A percentile compares a stretch with the other conserved stretches of the same genome.
Conservation (phyloP, 768 basidiomycete species). For the Lactarius quietus region DNA sequence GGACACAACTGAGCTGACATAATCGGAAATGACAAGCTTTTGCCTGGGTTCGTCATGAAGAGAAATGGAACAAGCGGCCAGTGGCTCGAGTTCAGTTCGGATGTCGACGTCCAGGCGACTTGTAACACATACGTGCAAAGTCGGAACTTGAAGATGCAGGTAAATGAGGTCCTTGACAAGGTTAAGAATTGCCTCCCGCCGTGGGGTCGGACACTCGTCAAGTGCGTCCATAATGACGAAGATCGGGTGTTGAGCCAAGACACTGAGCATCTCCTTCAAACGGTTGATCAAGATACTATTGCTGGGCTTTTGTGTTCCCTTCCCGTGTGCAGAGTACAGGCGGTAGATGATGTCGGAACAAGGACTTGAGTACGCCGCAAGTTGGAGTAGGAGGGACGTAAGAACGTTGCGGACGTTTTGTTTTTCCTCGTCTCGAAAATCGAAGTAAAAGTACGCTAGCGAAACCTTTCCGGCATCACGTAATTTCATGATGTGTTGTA, state of each 20-base stretch:
- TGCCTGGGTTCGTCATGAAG: too few relatives aligned
- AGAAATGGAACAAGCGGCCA: too few relatives aligned
- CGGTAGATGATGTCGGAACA: background rate
- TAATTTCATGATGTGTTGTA: background rate
- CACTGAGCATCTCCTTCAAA: background rate
- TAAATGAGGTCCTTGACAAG: background rate
- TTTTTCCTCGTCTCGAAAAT: background rate
- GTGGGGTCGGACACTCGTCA: background rate
- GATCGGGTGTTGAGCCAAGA: background rate
- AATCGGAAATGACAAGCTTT: too few relatives aligned
- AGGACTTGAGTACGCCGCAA: background rate
- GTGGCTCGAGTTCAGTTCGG: too few relatives aligned
- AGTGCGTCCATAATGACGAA: background rate
- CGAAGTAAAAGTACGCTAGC: background rate
- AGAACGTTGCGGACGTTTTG: background rate
- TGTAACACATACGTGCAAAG: background rate
- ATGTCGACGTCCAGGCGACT: too few relatives aligned
- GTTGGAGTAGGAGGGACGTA: background rate
- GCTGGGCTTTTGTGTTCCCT: background rate
- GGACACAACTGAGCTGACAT: too few relatives aligned
- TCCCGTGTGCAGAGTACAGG: background rate
- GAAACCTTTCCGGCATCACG: background rate
- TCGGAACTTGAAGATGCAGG: background rate
- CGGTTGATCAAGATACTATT: background rate
- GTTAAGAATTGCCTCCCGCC: background rate